Conservation (phyloP, 345 rosid genomes). For the Salix purpurea region DNA sequence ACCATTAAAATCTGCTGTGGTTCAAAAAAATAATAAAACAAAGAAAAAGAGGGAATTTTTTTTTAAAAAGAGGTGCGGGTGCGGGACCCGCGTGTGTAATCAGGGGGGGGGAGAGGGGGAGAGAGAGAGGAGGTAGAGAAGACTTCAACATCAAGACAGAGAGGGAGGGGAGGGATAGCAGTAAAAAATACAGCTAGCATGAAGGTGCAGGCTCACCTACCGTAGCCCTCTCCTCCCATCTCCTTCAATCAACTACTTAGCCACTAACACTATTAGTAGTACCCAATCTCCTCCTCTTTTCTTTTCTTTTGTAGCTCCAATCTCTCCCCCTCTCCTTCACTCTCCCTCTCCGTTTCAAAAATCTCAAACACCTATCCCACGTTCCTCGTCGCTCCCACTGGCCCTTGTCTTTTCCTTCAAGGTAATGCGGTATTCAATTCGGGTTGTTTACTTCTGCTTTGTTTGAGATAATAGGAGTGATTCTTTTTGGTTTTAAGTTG, state of each 20-base stretch:
- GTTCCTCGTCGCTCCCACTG: background rate
- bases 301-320: conserved; percentile 12
- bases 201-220: conserved; percentile 53
- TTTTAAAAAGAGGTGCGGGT: background rate
- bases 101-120: background rate
- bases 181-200: conserved; percentile 67
- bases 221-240: conserved; percentile 11
- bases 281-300: background rate
- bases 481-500: background rate
- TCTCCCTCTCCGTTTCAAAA: background rate
- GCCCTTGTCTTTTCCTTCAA: background rate
- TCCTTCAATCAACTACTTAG: background rate
- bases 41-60: background rate
- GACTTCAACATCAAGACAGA: conserved; percentile 54
- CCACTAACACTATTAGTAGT: background rate
- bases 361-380: background rate
- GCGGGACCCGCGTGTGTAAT: conserved; percentile 3
- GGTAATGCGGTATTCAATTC: background rate
- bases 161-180: background rate
- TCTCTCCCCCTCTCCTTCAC: conserved; percentile 12
- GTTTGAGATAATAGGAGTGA: background rate
- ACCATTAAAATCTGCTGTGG: too few relatives aligned
- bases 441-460: background rate
- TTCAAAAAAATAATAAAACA: background rate
- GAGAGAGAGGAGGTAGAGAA: conserved; percentile 16